phyloP scores from a whole-genome alignment of 305 asterid genomes.

The Fraxinus velutina region DNA sequence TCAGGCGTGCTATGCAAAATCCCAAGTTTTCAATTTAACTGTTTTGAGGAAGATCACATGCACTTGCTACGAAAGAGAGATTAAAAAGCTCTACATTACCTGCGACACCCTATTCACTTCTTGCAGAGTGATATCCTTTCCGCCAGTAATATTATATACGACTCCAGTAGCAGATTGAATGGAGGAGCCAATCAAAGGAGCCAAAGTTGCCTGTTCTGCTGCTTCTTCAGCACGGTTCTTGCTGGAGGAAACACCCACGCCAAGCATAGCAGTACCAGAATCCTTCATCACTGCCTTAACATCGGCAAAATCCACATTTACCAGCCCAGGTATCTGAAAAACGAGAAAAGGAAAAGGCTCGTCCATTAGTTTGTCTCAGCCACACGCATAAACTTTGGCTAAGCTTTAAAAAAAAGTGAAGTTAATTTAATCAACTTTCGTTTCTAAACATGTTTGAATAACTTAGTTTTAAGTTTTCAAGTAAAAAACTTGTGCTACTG shows the following conservation, averaged over 20 bases:
- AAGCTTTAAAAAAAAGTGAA: not conserved
- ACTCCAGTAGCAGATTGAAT: slow-evolving; percentile 92
- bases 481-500: not conserved
- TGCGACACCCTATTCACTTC: slow-evolving; percentile 96
- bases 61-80: not conserved
- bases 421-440: not conserved
- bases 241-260: slow-evolving; percentile 95
- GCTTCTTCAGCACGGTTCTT: slow-evolving; percentile 98
- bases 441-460: not conserved
- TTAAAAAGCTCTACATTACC: slow-evolving; percentile 37
- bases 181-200: slow-evolving; percentile 80
- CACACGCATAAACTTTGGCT: not conserved
- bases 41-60: not conserved
- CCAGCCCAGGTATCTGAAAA: slow-evolving; percentile 89
- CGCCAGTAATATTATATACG: slow-evolving; percentile 91
- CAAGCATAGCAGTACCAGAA: slow-evolving; percentile 98
- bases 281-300: slow-evolving; percentile 96
- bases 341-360: slow-evolving; percentile 8
- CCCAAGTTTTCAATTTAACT: not conserved
- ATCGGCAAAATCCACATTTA: slow-evolving; percentile 95
- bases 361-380: not conserved
- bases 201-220: slow-evolving; percentile 87
- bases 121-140: slow-evolving; percentile 90
- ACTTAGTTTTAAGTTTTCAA: not conserved
- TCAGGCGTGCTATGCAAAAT: not conserved